phyloP scores from a whole-genome alignment of 192 early-diverging fungal species.

The Rhizoclosmatium sp. region DNA sequence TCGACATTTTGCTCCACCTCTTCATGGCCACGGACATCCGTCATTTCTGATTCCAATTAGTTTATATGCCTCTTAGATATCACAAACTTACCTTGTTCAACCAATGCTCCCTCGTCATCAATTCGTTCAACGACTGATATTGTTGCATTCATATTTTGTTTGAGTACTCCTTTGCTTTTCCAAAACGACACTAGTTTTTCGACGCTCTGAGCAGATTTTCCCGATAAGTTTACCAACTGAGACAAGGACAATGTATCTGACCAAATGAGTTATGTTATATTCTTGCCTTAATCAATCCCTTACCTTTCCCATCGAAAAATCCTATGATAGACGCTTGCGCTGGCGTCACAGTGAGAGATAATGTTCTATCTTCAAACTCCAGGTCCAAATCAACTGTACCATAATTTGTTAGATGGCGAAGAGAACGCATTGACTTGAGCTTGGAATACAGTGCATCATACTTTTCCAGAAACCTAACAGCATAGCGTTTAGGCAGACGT shows the following conservation, averaged over 20 bases:
- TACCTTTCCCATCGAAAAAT: constrained; percentile 22
- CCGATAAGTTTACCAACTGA: constrained; percentile 7
- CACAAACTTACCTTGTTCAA: not conserved
- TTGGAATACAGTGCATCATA: constrained; percentile 57
- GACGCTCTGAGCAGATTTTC: not conserved
- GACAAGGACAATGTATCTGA: not conserved
- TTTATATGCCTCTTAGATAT: too few species aligned
- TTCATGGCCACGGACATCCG: not conserved
- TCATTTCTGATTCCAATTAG: too few species aligned
- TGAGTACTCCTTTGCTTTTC: constrained; percentile 7
- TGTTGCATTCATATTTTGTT: not conserved
- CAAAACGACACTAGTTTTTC: constrained; percentile 17
- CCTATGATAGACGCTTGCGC: constrained; percentile 62
- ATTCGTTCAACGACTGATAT: not conserved
- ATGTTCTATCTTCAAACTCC: constrained; percentile 57
- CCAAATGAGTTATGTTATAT: not conserved
- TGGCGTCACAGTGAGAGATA: constrained; percentile 59
- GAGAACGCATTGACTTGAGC: constrained; percentile 65
- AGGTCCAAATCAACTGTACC: constrained; percentile 65
- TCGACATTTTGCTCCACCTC: not conserved
- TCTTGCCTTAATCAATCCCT: not conserved
- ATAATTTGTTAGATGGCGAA: constrained; percentile 61
- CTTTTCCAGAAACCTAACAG: constrained; percentile 40
- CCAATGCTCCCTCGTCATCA: not conserved
- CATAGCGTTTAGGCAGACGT: not conserved